Evolutionary conservation across 2,329 filamentous ascomycete genomes (phyloP), one percentile per base, ranked within the genome.

Genomic region (Drechslera avenae): DNA sequence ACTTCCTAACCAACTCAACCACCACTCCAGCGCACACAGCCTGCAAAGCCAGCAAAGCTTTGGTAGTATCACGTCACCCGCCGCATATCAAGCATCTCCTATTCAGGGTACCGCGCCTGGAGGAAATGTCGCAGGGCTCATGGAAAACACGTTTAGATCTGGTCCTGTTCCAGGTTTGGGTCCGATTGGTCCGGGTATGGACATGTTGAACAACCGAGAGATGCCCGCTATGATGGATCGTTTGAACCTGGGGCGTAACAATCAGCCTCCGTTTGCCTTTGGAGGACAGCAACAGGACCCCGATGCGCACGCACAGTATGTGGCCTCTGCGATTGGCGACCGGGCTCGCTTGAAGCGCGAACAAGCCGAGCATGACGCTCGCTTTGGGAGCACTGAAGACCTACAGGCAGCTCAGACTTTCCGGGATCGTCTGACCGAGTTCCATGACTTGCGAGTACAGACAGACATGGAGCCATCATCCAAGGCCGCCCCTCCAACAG

Each of bases 11-110:
- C 81, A 83, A 52, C 81, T 97, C 7, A 91, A 97, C 65, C 94
- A 97, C 68, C 92, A 97, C 69, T 92, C 91, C 1, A 97, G 93
- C 69, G 90, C 91, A 7, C 93, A 97, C 63, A 97, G 93, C 69
- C 82, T 99, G 52, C 94, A 99, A 69, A 97, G 91, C 70, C 94
- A 99, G 74, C 93, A 93, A 17, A 97, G 93, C 75, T 97, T 94
- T 69, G 91, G 93, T 14, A 97, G 89, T 75, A 95, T 99, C 60
- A 86, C 90, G 2, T 95, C 91, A n/a, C 91, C 92, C 2, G 84
- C 88, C 50, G 86, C 85, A 9, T 87, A 85, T 66, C 84, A 86
- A 62, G 80, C 83, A 45, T 80, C 84, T 56, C 80, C 79, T 50
- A 85, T 78, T 67, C 81, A 82, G 59, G 75, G 66, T 19, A 71